phyloP scores from a whole-genome alignment of 306 rosid species.

The Chamaecrista fasciculata region DNA sequence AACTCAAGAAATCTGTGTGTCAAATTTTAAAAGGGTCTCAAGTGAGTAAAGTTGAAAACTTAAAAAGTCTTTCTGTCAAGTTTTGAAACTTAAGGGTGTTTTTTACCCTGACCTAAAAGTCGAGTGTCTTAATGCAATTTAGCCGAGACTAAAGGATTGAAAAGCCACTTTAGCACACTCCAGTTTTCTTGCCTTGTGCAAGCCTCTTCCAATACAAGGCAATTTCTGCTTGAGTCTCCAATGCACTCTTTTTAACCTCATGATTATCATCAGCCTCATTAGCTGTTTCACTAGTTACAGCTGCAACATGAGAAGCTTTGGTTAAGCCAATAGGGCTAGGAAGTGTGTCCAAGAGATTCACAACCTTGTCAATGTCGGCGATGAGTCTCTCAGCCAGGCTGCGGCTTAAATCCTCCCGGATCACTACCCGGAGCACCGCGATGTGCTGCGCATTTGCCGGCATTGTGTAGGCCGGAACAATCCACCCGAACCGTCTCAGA shows the following conservation, averaged over 20 bases:
- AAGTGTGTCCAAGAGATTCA: slow-evolving; percentile 50
- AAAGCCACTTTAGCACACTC: slow-evolving; percentile 60
- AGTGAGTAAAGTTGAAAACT: too few species aligned
- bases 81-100: too few species aligned
- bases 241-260: slow-evolving; percentile 40
- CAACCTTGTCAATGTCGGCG: slow-evolving; percentile 60
- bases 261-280: too few species aligned
- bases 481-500: slow-evolving; percentile 72
- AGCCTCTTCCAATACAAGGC: slow-evolving; percentile 50
- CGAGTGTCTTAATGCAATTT: too few species aligned
- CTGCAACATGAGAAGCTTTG: slow-evolving; percentile 47
- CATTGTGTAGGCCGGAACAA: slow-evolving; percentile 92
- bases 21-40: too few species aligned
- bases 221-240: slow-evolving; percentile 42
- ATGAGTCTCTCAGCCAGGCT: slow-evolving; percentile 71
- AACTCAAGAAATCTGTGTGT: too few species aligned
- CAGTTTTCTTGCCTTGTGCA: slow-evolving; percentile 52
- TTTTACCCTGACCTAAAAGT: too few species aligned
- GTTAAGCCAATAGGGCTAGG: slow-evolving; percentile 29
- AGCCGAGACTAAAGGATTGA: not conserved
- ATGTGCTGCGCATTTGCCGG: slow-evolving; percentile 65
- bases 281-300: slow-evolving; percentile 37
- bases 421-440: slow-evolving; percentile 75
- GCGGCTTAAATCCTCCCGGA: slow-evolving; percentile 87
- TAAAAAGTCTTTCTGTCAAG: too few species aligned